Evolutionary conservation across 164 flowering plant species (phyloP), one percentile per base, ranked within the genome.

Genomic region (Piper betle): DNA sequence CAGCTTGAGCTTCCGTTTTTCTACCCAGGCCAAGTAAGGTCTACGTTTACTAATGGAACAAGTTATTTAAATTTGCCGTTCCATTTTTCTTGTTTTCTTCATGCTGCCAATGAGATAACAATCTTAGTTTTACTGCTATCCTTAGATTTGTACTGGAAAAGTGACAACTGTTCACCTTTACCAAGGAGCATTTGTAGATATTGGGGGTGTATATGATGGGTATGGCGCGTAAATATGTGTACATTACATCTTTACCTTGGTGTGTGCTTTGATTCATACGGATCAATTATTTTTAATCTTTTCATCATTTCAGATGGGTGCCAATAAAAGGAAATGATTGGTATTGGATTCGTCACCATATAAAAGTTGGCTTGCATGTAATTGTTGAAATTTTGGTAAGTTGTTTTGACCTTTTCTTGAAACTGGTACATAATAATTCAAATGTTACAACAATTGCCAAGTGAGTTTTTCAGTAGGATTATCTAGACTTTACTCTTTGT

Each of bases 121-220:
- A 43, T 43, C 8, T 43, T 3, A 40, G 60, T 71, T 53, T 68
- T 39, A 18, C 37, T 63, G 0, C 25, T 60, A 11, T 25, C 37
- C 48, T 55, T 54, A 93, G 98, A 86, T 93, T 65, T 93, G 97
- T 76, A 64, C 67, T 48, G 99, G 99, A 52, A 83, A 25, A 25
- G 33, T 25, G 33, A 25, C 2, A 25, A 25, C 84, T 64, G 41
- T 93, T 57, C 91, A 86, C 64, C 94, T 93, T 55, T 83, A 93
- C 72, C 97, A 93, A 75, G 99, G 99, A 64, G 99, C 97, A 64
- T 93, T 90, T 82, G 91, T 93, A 63, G 96, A 93, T 67, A 86
- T 90, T 72, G 97, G 99, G 69, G 91, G 99, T 52, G 97, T 90
- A 54, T 69, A 93, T 78, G 99, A 93, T 58, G 99, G 99, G 99